These are phyloP conservation scores for Mycena epipterygia DNA, from an alignment of 768 basidiomycete genomes.

Conservation along the genomic window DNA sequence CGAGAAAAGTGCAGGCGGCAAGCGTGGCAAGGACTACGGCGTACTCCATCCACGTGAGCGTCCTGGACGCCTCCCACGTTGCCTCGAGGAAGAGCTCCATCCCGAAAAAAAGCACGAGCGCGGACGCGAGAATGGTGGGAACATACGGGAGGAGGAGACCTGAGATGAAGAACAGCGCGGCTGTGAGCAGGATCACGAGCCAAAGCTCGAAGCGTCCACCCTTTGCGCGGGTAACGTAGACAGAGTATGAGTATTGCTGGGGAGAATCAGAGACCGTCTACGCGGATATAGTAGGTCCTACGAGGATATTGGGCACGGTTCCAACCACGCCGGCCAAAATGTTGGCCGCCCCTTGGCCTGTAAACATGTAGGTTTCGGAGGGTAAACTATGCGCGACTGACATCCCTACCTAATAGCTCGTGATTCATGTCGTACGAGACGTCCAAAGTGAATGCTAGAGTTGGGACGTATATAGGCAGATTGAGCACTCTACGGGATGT, in stretches of 20 bases:
- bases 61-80: slow-evolving; percentile 40
- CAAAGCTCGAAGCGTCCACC: slow-evolving; percentile 42
- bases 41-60: slow-evolving; percentile 38
- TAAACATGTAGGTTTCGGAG: neutral
- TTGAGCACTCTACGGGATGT: slow-evolving; percentile 32
- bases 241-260: slow-evolving; percentile 39
- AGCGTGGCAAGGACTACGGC: slow-evolving; percentile 38
- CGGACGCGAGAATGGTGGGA: slow-evolving; percentile 41
- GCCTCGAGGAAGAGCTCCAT: slow-evolving; percentile 42
- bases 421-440: slow-evolving; percentile 43
- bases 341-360: slow-evolving; percentile 39
- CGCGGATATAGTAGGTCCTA: slow-evolving; percentile 5
- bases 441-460: slow-evolving; percentile 40
- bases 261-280: no score
- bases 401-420: slow-evolving; percentile 36
- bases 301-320: slow-evolving; percentile 40
- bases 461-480: slow-evolving; percentile 42
- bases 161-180: slow-evolving; percentile 36
- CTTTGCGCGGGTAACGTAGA: slow-evolving; percentile 40
- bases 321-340: slow-evolving; percentile 38
- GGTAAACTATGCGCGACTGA: neutral
- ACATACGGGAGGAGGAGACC: slow-evolving; percentile 38
- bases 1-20: slow-evolving; percentile 39
- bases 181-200: slow-evolving; percentile 35
- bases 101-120: slow-evolving; percentile 41